phyloP scores from a whole-genome alignment of 768 basidiomycete genomes.

The Mycena chlorophos region DNA sequence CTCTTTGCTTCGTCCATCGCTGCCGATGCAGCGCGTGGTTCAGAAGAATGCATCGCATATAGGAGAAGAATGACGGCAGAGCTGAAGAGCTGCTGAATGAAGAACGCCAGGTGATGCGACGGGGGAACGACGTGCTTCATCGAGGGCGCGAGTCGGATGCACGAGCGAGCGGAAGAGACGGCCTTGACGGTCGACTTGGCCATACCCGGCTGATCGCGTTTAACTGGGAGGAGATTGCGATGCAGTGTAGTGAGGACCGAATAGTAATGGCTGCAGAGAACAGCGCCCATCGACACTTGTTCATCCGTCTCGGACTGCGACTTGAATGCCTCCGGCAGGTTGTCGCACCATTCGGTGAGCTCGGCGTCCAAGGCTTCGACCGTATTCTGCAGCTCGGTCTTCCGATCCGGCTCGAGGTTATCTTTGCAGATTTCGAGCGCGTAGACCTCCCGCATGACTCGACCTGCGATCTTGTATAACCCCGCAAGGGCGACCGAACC shows the following conservation, averaged over 20 bases:
- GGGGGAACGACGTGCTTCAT: constrained; percentile 82
- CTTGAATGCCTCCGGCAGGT: constrained; percentile 74
- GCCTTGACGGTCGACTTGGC: constrained; percentile 79
- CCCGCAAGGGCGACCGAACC: constrained; percentile 75
- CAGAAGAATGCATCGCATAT: constrained; percentile 82
- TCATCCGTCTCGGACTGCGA: constrained; percentile 70
- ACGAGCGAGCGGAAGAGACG: constrained; percentile 80
- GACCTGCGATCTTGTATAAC: constrained; percentile 84
- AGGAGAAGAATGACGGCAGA: constrained; percentile 83
- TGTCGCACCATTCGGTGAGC: constrained; percentile 81
- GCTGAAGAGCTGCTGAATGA: constrained; percentile 87
- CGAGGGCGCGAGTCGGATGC: constrained; percentile 81
- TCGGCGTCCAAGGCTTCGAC: constrained; percentile 79
- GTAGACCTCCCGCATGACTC: constrained; percentile 80
- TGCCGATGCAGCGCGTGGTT: constrained; percentile 58
- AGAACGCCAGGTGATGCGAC: constrained; percentile 85
- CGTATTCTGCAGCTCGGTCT: constrained; percentile 69
- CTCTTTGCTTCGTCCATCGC: constrained; percentile 85
- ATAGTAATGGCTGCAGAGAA: constrained; percentile 87
- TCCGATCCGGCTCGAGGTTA: constrained; percentile 69
- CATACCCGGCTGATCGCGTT: constrained; percentile 64
- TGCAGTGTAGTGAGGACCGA: constrained; percentile 85
- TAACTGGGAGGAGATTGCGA: constrained; percentile 83
- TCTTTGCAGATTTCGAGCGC: constrained; percentile 78
- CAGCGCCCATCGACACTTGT: constrained; percentile 83